Evolutionary conservation across 768 basidiomycete genomes (phyloP).

Genomic region (Hygrophorus pudorinus): DNA sequence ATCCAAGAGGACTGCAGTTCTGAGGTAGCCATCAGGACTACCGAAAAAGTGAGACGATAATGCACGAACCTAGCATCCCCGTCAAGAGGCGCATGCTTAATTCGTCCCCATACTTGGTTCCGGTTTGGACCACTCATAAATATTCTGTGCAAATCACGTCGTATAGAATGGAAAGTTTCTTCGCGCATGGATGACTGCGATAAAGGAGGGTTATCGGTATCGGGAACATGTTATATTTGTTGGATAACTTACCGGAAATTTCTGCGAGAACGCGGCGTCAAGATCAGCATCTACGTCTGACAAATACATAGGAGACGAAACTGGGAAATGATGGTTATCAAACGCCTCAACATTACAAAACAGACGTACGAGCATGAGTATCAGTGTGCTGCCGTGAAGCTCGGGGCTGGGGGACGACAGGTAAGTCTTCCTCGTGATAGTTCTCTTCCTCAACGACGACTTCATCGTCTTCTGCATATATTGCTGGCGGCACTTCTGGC

Average conservation of each 20-base stretch:
- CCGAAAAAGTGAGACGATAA: neutral
- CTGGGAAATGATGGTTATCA: no score
- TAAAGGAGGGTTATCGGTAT: neutral
- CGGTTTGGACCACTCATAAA: constrained; percentile 19
- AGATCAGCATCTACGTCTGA: constrained; percentile 18
- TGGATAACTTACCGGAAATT: constrained; percentile 25
- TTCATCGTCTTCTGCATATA: neutral
- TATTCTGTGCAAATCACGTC: constrained; percentile 26
- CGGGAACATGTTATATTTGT: neutral
- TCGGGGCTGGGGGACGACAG: neutral
- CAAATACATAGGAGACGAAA: constrained; percentile 5
- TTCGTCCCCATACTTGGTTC: constrained; percentile 17
- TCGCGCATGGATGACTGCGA: constrained; percentile 27
- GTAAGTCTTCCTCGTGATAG: neutral
- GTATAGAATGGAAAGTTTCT: constrained; percentile 27
- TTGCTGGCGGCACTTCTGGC: neutral
- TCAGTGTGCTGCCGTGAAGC: neutral
- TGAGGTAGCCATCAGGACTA: constrained; percentile 13
- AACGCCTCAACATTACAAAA: no score
- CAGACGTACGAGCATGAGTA: no score
- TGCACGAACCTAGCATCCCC: constrained; percentile 9
- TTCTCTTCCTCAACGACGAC: neutral
- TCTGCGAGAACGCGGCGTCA: constrained; percentile 29
- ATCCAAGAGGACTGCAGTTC: constrained; percentile 29
- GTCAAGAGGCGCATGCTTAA: constrained; percentile 3